Base-by-base conservation (phyloP, 1,284 basidiomycete species). In the Rhodotorula sp. region DNA sequence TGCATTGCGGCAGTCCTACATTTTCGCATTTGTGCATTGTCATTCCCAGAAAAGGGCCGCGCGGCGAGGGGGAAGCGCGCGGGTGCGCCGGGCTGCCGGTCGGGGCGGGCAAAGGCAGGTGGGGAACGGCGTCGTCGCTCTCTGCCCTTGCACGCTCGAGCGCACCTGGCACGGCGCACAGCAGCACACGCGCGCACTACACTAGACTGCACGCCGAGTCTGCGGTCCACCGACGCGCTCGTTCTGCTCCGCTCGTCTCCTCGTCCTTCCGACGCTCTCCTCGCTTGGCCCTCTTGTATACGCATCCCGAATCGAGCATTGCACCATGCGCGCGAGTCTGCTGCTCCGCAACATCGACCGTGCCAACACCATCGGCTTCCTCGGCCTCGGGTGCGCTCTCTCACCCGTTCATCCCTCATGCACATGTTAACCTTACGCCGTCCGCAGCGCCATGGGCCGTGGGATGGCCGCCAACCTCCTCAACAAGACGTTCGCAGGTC, bases 381-480 rank as follows among this genome's bases (percentile, higher is more conserved):
- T 92, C 66, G 91, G 91, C 9, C 86, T 92, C 19, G 91, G 91
- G 68, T 54, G 84, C 88, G 63, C 55, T 21, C 13, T 17, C 25
- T 12, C n/a, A 19, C 34, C 19, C 27, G 14, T 46, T 13, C 21
- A 17, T 50, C 48, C n/a, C 62, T 49, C 16, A 25, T 27, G 21
- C 27, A 16, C 54, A 13, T 19, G 23, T 9, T 13, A 3, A 23
- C 27, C 8, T n/a, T n/a, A 5, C 46, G 16, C 27, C 62, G 8
- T 19, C 49, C 21, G 44, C 61, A 66, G 75, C 34, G 75, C 71
- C 21, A 92, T 93, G 91, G 91, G 91, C 46, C 87, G 86, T 61
- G 88, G 90, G 79, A 92, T 92, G 91, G 91, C 91, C 23, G 86
- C 85, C 81, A 92, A 92, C 80, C 85, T 92, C 63, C 72, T 80